phyloP scores from a whole-genome alignment of 805 yeast genomes.

The Candida tibetensis region DNA sequence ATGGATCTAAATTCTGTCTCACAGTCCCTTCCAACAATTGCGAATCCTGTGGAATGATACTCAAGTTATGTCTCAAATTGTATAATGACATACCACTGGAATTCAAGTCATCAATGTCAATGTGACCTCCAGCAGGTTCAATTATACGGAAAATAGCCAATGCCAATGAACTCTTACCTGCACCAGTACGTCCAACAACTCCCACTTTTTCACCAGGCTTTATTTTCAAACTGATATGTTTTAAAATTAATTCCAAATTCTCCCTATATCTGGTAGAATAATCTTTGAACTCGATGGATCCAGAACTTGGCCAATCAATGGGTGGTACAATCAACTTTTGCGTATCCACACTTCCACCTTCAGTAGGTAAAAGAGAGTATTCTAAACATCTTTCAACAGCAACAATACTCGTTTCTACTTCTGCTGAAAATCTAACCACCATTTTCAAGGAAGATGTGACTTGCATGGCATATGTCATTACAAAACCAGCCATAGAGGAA shows the following conservation, averaged over 20 bases:
- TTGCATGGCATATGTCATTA: conserved; percentile 62
- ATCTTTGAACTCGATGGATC: conserved; percentile 56
- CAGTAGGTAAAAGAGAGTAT: conserved; percentile 48
- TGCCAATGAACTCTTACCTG: conserved; percentile 26
- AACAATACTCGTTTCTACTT: conserved; percentile 62
- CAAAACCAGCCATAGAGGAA: conserved; percentile 61
- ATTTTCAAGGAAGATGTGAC: conserved; percentile 52
- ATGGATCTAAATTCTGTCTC: conserved; percentile 26
- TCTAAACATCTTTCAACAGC: conserved; percentile 69
- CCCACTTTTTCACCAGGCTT: conserved; percentile 24
- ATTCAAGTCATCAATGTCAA: conserved; percentile 18
- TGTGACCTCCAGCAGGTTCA: conserved; percentile 17
- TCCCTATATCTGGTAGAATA: conserved; percentile 22
- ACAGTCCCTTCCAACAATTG: conserved; percentile 24
- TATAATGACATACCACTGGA: conserved; percentile 15
- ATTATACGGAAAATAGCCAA: conserved; percentile 25
- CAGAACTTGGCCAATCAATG: conserved; percentile 70
- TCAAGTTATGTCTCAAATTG: conserved; percentile 21
- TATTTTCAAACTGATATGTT: conserved; percentile 13
- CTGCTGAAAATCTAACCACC: conserved; percentile 61
- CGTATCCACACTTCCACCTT: conserved; percentile 54
- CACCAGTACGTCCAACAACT: conserved; percentile 27
- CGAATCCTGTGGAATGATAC: conserved; percentile 28
- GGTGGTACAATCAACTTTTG: conserved; percentile 73
- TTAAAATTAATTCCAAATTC: conserved; percentile 20